Evolutionary conservation across 1,284 basidiomycete genomes (phyloP).

Genomic region (Earliella scabrosa): DNA sequence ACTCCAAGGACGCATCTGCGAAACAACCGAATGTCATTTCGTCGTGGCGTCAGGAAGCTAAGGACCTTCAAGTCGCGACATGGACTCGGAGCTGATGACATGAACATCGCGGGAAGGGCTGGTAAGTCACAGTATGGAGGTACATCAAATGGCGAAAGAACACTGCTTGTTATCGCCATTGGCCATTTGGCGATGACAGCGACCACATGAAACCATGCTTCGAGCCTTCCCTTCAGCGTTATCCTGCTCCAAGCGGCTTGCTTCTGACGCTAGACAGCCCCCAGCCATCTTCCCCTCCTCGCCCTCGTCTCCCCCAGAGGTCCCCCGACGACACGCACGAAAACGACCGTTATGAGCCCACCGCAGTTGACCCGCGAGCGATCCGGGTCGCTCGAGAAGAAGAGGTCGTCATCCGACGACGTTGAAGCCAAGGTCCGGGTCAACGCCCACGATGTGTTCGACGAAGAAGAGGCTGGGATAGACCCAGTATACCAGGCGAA

Average conservation of each 20-base stretch:
- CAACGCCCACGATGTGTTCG: constrained; percentile 45
- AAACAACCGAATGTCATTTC: too few species aligned
- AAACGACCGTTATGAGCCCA: background rate
- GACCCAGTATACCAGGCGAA: constrained; percentile 71
- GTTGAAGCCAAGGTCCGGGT: constrained; percentile 18
- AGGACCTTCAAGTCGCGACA: too few species aligned
- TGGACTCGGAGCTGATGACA: too few species aligned
- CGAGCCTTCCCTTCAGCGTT: background rate
- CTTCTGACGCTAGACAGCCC: background rate
- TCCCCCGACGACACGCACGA: background rate
- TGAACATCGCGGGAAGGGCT: too few species aligned
- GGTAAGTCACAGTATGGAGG: too few species aligned
- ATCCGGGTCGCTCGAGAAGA: background rate
- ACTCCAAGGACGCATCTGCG: too few species aligned
- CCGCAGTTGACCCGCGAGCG: background rate
- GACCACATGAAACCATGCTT: background rate
- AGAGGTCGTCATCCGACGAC: background rate
- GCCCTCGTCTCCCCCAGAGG: background rate
- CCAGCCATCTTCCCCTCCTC: background rate
- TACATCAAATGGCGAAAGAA: background rate
- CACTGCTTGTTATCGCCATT: background rate
- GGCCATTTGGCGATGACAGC: background rate
- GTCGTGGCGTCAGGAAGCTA: too few species aligned
- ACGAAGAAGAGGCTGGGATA: constrained; percentile 43
- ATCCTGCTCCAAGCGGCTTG: background rate